These are phyloP conservation scores for Mycena capillaripes DNA, from an alignment of 768 basidiomycete genomes.

Conservation along the genomic window DNA sequence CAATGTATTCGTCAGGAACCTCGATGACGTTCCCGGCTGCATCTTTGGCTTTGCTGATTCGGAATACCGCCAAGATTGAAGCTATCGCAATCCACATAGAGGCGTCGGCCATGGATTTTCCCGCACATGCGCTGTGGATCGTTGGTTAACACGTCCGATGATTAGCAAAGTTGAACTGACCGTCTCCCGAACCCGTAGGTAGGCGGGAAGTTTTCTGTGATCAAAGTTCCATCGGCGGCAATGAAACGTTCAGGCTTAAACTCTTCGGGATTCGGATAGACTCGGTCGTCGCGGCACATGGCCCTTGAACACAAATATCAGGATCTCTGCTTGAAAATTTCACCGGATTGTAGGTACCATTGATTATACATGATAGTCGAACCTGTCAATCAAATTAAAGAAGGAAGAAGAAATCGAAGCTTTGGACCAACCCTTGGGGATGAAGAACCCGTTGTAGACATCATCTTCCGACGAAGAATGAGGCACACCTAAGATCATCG, in stretches of 20 bases:
- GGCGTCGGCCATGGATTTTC: slow-evolving; percentile 40
- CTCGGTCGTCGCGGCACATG: slow-evolving; percentile 49
- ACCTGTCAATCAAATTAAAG: not conserved
- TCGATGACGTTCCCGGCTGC: slow-evolving; percentile 32
- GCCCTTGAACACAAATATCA: slow-evolving; percentile 42
- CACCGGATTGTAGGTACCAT: slow-evolving; percentile 16
- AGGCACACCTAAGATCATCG: slow-evolving; percentile 28
- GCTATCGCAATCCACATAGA: slow-evolving; percentile 43
- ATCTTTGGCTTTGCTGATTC: slow-evolving; percentile 39
- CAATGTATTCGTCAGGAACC: slow-evolving; percentile 37
- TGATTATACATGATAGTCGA: slow-evolving; percentile 38
- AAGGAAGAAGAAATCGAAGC: not conserved
- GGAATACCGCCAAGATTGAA: slow-evolving; percentile 41
- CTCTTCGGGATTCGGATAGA: slow-evolving; percentile 51
- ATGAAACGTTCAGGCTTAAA: slow-evolving; percentile 57
- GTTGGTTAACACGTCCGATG: not conserved
- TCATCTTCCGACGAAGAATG: slow-evolving; percentile 33
- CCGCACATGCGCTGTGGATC: slow-evolving; percentile 41
- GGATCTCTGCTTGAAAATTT: not conserved
- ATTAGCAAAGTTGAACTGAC: slow-evolving; percentile 19
- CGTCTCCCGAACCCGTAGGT: slow-evolving; percentile 35
- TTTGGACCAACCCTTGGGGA: slow-evolving; percentile 29
- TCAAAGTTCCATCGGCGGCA: slow-evolving; percentile 31
- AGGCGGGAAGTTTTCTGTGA: slow-evolving; percentile 30
- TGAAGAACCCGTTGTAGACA: slow-evolving; percentile 35